Base-by-base conservation (phyloP, 768 basidiomycete genomes). In the Tricholoma bakamatsutake region DNA sequence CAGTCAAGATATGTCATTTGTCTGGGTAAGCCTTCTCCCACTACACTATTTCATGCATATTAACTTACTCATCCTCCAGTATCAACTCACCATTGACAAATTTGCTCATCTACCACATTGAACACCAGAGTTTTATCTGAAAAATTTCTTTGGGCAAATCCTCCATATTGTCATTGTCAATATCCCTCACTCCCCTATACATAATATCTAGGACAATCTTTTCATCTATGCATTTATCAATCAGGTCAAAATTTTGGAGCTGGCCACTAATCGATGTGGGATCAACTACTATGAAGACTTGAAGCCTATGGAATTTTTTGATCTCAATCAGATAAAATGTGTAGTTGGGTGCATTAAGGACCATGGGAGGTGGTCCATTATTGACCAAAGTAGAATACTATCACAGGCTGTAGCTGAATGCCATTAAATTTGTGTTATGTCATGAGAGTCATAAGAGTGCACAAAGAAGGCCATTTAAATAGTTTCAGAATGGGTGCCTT, bases 51-150 rank as follows among this genome's bases (percentile, higher is more conserved):
- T 42, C 8, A 2, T 42, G 18, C 17, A 8, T 18, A 18, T 42
- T 42, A 18, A 2, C 37, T 53, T 48, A 30, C 18, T 46, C 39
- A 35, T 18, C 37, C 52, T 46, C n/a, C 35, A 73, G 73, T 73
- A 73, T 57, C 65, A 71, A 39, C 40, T 67, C 10, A 53, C 64
- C 31, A 59, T 73, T 15, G 73, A 75, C 58, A 55, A 39, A 28
- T 55, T 67, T 55, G 63, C 66, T 1, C 54, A 48, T 9, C 37
- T 54, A 11, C 56, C 28, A 7, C 53, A 57, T 2, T 31, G 7
- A 28, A 40, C 13, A 10, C 56, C 62, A 9, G 50, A 61, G 13
- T 65, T 63, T 27, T 40, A 50, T n/a, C 52, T 46, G 9, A 4
- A 58, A 64, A 3, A 24, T 24, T 24, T 24, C 10, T 72, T 67